Percentiles rank a stretch among this genome's conserved stretches.
Evolutionary conservation across 2,329 filamentous ascomycete genomes (phyloP).

Genomic region (Diplodia mutila): DNA sequence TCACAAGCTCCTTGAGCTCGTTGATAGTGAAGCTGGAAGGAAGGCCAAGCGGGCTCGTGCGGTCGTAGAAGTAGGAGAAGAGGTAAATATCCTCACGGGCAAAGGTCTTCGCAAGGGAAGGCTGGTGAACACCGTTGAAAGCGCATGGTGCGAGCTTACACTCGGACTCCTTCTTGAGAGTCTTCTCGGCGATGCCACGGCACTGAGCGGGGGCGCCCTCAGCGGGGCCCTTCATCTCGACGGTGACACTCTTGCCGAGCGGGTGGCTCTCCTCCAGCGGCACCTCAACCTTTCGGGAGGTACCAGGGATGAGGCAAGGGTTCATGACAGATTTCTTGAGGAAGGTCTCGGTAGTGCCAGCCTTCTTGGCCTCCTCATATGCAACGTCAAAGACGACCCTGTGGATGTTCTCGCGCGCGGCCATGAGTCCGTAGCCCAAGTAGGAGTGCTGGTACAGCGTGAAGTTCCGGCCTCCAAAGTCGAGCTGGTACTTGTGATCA

Average conservation of each 20-base stretch:
- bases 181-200: constrained; percentile 86
- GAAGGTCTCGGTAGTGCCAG: constrained; percentile 57
- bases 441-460: constrained; percentile 98
- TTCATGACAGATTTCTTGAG: constrained; percentile 72
- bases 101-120: constrained; percentile 89
- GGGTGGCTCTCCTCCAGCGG: constrained; percentile 68
- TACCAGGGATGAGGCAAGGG: constrained; percentile 84
- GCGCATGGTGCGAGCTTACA: constrained; percentile 91
- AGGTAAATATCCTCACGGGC: constrained; percentile 89
- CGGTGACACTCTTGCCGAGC: constrained; percentile 65
- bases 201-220: constrained; percentile 81
- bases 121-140: constrained; percentile 97
- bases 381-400: constrained; percentile 73
- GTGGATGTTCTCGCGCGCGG: constrained; percentile 86
- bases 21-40: constrained; percentile 94
- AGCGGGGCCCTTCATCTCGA: constrained; percentile 87
- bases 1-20: constrained; percentile 84
- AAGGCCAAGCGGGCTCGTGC: constrained; percentile 91
- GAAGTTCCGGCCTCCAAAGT: constrained; percentile 88
- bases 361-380: constrained; percentile 61
- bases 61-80: constrained; percentile 98
- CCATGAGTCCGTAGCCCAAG: constrained; percentile 94
- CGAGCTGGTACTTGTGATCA: constrained; percentile 92
- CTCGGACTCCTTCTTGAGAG: constrained; percentile 80
- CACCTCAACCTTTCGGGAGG: constrained; percentile 73